Evolutionary conservation across 441 rosid species (phyloP).

Genomic region (Pelargonium cotyledonis): DNA sequence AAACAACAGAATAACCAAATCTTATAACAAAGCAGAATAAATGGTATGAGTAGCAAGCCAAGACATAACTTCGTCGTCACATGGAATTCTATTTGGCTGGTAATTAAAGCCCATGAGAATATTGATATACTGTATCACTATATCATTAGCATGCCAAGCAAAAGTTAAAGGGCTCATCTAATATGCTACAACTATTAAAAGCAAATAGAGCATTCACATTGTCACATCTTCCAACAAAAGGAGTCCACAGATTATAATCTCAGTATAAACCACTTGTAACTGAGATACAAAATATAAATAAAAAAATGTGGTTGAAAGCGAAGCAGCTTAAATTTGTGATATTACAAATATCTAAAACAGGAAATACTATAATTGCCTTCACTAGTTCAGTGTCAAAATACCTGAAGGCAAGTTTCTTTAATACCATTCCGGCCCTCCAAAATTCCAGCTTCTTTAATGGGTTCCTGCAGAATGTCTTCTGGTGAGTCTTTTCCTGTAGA

Average conservation of each 20-base stretch:
- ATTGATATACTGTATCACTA: neutral
- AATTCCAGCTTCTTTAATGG: conserved; percentile 98
- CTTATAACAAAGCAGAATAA: neutral
- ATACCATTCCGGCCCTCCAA: conserved; percentile 99
- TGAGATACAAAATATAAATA: neutral
- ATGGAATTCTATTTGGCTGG: neutral
- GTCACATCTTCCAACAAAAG: conserved; percentile 2
- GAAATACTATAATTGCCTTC: conserved; percentile 5
- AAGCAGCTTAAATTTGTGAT: conserved; percentile 8
- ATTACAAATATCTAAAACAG: conserved; percentile 5
- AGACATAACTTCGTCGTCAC: neutral
- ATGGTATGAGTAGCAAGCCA: neutral
- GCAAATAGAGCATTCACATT: neutral
- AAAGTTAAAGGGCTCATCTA: neutral
- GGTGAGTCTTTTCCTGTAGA: conserved; percentile 30
- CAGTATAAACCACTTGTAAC: neutral
- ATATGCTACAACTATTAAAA: neutral
- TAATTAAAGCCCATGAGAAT: neutral
- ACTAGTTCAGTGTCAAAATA: conserved; percentile 23
- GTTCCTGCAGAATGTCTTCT: conserved; percentile 50
- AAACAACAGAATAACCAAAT: neutral
- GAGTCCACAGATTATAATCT: neutral
- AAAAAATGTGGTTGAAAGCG: neutral
- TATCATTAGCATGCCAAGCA: conserved; percentile 8
- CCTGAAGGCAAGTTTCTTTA: conserved; percentile 99